Conservation (phyloP, 306 rosid species). For the Vigna unguiculata region DNA sequence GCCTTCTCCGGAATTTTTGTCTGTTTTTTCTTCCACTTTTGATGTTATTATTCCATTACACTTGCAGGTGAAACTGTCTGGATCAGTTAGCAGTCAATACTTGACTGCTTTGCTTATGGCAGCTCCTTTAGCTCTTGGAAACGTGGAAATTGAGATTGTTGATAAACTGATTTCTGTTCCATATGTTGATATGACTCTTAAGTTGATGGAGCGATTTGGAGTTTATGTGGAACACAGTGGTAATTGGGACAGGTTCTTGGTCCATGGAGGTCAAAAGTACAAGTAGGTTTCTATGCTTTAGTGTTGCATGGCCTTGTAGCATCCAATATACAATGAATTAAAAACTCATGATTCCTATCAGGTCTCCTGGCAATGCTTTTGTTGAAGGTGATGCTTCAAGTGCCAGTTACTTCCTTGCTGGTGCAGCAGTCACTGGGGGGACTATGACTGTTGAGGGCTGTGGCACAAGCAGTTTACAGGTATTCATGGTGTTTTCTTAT, state of each 20-base stretch:
- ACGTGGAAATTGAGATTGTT: constrained; percentile 89
- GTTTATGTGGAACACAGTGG: constrained; percentile 76
- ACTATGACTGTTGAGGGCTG: constrained; percentile 96
- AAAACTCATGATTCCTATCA: constrained; percentile 45
- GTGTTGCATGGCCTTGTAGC: constrained; percentile 25
- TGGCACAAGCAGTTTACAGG: constrained; percentile 99
- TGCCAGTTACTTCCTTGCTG: constrained; percentile 99
- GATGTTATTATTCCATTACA: constrained; percentile 31
- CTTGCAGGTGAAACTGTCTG: constrained; percentile 94
- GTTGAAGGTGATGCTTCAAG: constrained; percentile 99
- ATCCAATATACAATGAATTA: constrained; percentile 28
- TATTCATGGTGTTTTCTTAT: constrained; percentile 43
- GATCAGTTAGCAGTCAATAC: constrained; percentile 97
- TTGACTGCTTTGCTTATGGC: constrained; percentile 97
- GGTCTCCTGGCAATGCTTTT: constrained; percentile 94
- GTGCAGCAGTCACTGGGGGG: constrained; percentile 99
- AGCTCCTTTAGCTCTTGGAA: constrained; percentile 95
- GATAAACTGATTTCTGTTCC: constrained; percentile 96
- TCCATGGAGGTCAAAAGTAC: constrained; percentile 95
- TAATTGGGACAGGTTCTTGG: constrained; percentile 85
- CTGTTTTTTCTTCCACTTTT: constrained; percentile 37
- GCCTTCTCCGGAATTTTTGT: constrained; percentile 9
- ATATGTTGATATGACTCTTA: constrained; percentile 95
- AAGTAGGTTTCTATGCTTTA: constrained; percentile 70
- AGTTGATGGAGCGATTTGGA: constrained; percentile 98